Evolutionary conservation across 1,284 basidiomycete species (phyloP).

Genomic region (Coniferiporia sulphurascens): DNA sequence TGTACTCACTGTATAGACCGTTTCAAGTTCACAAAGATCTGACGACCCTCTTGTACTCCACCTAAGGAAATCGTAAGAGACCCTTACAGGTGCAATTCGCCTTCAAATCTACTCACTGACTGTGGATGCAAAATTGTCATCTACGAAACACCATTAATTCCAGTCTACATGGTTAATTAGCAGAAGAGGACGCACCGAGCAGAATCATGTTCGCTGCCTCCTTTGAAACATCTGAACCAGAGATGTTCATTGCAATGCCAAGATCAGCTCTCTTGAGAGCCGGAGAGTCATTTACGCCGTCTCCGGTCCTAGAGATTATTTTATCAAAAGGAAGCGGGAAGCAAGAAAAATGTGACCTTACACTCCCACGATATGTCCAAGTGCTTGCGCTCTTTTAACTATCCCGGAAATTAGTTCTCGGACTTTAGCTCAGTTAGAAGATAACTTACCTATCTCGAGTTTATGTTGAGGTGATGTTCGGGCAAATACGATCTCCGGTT

Average conservation of each 20-base stretch:
- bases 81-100: not conserved
- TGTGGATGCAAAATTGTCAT: slow-evolving; percentile 67
- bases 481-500: slow-evolving; percentile 67
- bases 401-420: not conserved
- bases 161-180: not conserved
- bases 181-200: slow-evolving; percentile 36
- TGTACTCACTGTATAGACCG: slow-evolving; percentile 55
- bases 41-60: slow-evolving; percentile 63
- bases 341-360: slow-evolving; percentile 31
- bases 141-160: slow-evolving; percentile 26
- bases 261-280: slow-evolving; percentile 65
- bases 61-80: slow-evolving; percentile 30
- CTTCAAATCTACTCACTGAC: slow-evolving; percentile 46
- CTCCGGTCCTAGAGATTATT: slow-evolving; percentile 42
- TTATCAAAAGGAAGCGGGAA: slow-evolving; percentile 18
- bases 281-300: slow-evolving; percentile 69
- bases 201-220: slow-evolving; percentile 73
- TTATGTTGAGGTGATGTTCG: slow-evolving; percentile 70
- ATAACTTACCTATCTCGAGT: slow-evolving; percentile 54
- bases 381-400: slow-evolving; percentile 67
- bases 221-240: slow-evolving; percentile 68
- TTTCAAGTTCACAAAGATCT: slow-evolving; percentile 66
- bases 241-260: slow-evolving; percentile 73
- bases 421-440: not conserved
- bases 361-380: slow-evolving; percentile 69